These are phyloP conservation scores for Cercospora zeina DNA, from an alignment of 2,329 filamentous ascomycete species.

Conservation along the genomic window DNA sequence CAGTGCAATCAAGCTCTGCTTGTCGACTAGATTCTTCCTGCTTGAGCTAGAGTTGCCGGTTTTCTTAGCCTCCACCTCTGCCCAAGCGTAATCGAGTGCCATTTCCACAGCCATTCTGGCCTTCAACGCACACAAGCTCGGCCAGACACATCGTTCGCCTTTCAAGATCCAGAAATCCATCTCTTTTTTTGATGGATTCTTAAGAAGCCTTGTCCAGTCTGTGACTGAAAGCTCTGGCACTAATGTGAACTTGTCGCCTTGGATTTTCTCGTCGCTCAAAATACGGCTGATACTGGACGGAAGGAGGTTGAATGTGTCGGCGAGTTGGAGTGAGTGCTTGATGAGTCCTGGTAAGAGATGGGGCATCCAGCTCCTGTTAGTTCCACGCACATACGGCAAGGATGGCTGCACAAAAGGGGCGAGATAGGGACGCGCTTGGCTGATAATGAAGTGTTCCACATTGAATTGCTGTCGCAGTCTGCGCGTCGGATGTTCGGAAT, in stretches of 20 bases:
- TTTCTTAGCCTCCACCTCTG: conserved; percentile 41
- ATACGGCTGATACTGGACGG: conserved; percentile 47
- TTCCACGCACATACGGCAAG: conserved; percentile 29
- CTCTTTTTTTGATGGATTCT: conserved; percentile 73
- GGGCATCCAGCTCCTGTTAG: conserved; percentile 10
- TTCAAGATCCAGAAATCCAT: conserved; percentile 82
- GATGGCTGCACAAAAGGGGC: conserved; percentile 65
- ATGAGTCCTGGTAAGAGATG: conserved; percentile 14
- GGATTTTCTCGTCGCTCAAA: conserved; percentile 63
- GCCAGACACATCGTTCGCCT: conserved; percentile 89
- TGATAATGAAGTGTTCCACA: conserved; percentile 93
- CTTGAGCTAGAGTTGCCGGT: not conserved
- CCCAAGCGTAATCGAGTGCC: conserved; percentile 82
- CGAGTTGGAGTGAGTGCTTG: conserved; percentile 16
- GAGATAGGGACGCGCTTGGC: conserved; percentile 85
- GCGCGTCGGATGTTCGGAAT: conserved; percentile 54
- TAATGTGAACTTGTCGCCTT: conserved; percentile 74
- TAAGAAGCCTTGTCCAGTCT: conserved; percentile 78
- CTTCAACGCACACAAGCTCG: conserved; percentile 76
- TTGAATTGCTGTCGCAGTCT: conserved; percentile 83
- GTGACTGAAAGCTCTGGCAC: conserved; percentile 72
- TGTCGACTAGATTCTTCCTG: not conserved
- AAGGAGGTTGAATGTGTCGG: conserved; percentile 70
- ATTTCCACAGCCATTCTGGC: conserved; percentile 82
- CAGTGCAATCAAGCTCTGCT: conserved; percentile 10